Base-by-base conservation (phyloP, 768 basidiomycete species). In the Leucosporidium yakuticum region DNA sequence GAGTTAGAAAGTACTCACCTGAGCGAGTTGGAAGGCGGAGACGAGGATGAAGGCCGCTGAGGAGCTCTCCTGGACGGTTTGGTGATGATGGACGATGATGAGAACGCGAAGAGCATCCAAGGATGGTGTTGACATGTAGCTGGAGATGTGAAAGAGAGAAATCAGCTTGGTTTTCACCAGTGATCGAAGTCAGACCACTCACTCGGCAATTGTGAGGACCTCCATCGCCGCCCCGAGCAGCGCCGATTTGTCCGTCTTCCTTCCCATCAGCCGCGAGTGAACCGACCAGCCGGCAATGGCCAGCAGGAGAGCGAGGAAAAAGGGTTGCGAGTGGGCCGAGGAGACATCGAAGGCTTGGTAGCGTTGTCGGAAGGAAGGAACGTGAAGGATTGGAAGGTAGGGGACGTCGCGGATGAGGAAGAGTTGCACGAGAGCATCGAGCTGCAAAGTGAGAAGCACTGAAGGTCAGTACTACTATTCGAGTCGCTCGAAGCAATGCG, bases 331-430 rank as follows among this genome's bases (percentile, higher is more conserved):
- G 7, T 48, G 23, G 15, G 66, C 63, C 7, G 60, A 36, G 2
- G 61, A 17, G 32, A 32, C 32, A 19, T 39, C 61, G 63, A 58
- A 67, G 2, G 23, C 20, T 5, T 36, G 29, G 55, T 65, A 31
- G 12, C 69, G 66, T 2, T 19, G 21, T 5, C 61, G 53, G 66
- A 73, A 73, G 14, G 66, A 29, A 12, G 69, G 66, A 6, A 63
- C 53, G 66, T 73, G 72, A 25, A 65, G 39, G 61, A 70, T 62
- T 7, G 72, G 72, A n/a, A 73, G 60, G 61, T 53, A 63, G n/a
- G 53, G 47, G 36, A 36, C 19, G 23, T 68, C 67, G 11, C 47
- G 20, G 19, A 21, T 20, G 61, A 70, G 29, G 67, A 70, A 73
- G 27, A 63, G 72, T 1, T 31, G 9, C 44, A 70, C 51, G 53